A percentile compares a stretch with the other conserved stretches of the same genome.
Conservation (phyloP, 148 eudicot genomes). For the Chenopodium berlandieri region DNA sequence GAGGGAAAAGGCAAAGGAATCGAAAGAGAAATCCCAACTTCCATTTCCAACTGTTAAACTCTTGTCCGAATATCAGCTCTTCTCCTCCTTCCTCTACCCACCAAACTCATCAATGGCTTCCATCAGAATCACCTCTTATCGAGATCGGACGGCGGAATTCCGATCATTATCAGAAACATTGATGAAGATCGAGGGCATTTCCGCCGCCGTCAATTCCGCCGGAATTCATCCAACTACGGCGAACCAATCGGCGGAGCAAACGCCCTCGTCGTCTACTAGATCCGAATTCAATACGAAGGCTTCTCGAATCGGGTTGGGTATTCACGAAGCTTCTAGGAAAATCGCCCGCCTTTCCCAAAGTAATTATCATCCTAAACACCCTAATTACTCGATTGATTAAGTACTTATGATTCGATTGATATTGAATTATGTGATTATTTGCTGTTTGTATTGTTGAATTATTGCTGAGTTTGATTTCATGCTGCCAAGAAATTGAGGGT, state of each 20-base stretch:
- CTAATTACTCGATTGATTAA: not conserved
- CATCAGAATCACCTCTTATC: constrained; percentile 46
- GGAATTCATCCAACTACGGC: constrained; percentile 25
- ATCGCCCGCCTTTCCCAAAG: constrained; percentile 64
- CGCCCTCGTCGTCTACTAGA: constrained; percentile 34
- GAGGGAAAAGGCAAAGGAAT: not conserved
- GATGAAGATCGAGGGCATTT: constrained; percentile 47
- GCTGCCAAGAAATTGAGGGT: not conserved
- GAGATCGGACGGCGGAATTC: constrained; percentile 84
- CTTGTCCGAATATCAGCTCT: too few species aligned
- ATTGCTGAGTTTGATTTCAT: not conserved
- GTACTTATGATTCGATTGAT: not conserved
- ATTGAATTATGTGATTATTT: not conserved
- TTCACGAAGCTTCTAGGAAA: constrained; percentile 67
- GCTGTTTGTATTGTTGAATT: not conserved
- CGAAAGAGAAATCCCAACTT: constrained; percentile 11
- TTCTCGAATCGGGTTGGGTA: constrained; percentile 60
- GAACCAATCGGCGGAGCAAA: constrained; percentile 6
- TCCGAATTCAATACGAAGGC: constrained; percentile 79
- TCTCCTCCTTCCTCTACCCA: too few species aligned
- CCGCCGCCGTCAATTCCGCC: constrained; percentile 26
- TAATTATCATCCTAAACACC: constrained; percentile 12
- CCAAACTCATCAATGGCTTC: constrained; percentile 36
- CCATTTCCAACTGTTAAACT: constrained; percentile 11
- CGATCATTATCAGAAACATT: constrained; percentile 56